phyloP scores from a whole-genome alignment of 2,329 filamentous ascomycete genomes.

The Cercospora sp. region DNA sequence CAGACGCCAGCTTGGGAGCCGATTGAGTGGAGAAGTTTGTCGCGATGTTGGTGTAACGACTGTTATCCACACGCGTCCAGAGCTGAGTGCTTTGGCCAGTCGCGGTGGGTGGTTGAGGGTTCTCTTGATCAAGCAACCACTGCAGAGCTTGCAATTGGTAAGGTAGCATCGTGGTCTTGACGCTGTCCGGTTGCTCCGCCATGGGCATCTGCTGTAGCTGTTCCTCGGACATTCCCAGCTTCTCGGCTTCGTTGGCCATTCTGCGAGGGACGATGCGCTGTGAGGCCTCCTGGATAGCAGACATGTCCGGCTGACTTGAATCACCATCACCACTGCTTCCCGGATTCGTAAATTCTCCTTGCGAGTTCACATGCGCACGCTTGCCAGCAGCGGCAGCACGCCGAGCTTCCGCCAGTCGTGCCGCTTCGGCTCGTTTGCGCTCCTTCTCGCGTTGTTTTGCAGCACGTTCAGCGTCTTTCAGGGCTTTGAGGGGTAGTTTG shows the following conservation, averaged over 20 bases:
- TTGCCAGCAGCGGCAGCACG: conserved; percentile 29
- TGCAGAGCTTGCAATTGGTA: conserved; percentile 79
- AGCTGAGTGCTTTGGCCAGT: conserved; percentile 69
- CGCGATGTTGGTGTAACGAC: conserved; percentile 65
- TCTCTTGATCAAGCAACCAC: conserved; percentile 79
- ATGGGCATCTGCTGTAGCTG: conserved; percentile 70
- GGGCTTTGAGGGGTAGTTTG: conserved; percentile 58
- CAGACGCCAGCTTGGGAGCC: conserved; percentile 66
- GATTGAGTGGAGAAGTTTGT: conserved; percentile 64
- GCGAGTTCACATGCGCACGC: conserved; percentile 2
- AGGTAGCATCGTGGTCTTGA: conserved; percentile 70
- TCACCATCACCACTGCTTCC: conserved; percentile 10
- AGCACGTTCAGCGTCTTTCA: conserved; percentile 43
- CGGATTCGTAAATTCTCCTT: conserved; percentile 21
- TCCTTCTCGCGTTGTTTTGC: conserved; percentile 32
- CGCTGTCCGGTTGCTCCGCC: conserved; percentile 65
- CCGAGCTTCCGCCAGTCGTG: conserved; percentile 32
- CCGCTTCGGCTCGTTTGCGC: conserved; percentile 22
- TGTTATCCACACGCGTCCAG: conserved; percentile 63
- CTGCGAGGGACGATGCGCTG: conserved; percentile 67
- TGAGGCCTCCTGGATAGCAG: conserved; percentile 66
- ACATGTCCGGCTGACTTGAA: conserved; percentile 50
- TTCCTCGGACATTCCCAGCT: conserved; percentile 70
- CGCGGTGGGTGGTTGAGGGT: conserved; percentile 63
- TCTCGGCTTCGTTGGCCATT: conserved; percentile 65